phyloP scores from a whole-genome alignment of 441 rosid genomes.

The Bruguiera hainesii region DNA sequence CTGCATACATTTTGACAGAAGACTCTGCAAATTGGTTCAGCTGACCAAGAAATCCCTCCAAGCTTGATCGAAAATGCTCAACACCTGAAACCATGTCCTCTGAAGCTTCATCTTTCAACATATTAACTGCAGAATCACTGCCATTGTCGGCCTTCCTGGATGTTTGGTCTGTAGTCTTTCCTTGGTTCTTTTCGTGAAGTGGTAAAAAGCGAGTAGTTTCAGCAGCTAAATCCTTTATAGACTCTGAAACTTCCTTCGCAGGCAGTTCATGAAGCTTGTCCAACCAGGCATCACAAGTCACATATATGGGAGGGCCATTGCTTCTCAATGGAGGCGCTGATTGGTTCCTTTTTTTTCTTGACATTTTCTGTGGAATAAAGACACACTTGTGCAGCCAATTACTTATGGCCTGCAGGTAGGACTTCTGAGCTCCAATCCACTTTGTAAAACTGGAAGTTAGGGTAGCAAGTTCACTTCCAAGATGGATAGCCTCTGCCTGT shows the following conservation, averaged over 20 bases:
- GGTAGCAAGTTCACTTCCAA: constrained; percentile 57
- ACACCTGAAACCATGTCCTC: constrained; percentile 51
- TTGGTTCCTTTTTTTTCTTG: constrained; percentile 37
- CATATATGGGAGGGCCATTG: constrained; percentile 73
- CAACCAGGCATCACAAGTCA: constrained; percentile 67
- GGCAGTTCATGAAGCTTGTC: constrained; percentile 52
- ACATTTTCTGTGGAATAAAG: constrained; percentile 24
- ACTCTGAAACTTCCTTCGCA: constrained; percentile 52
- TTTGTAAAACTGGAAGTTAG: constrained; percentile 64
- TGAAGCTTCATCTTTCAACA: constrained; percentile 47
- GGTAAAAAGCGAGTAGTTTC: constrained; percentile 64
- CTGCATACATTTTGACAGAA: constrained; percentile 50
- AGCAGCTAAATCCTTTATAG: constrained; percentile 58
- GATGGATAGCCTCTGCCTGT: constrained; percentile 57
- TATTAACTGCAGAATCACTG: constrained; percentile 34
- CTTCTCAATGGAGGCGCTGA: constrained; percentile 23
- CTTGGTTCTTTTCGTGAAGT: constrained; percentile 64
- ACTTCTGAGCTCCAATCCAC: constrained; percentile 79
- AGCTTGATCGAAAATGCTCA: constrained; percentile 47
- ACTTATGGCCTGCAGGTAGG: constrained; percentile 60
- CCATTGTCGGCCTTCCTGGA: constrained; percentile 35
- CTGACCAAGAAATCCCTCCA: constrained; percentile 49
- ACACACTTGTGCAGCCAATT: constrained; percentile 78
- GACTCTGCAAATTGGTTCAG: constrained; percentile 46
- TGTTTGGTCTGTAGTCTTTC: constrained; percentile 33